phyloP scores from a whole-genome alignment of 768 basidiomycete species.

The Agrocybe pediades region DNA sequence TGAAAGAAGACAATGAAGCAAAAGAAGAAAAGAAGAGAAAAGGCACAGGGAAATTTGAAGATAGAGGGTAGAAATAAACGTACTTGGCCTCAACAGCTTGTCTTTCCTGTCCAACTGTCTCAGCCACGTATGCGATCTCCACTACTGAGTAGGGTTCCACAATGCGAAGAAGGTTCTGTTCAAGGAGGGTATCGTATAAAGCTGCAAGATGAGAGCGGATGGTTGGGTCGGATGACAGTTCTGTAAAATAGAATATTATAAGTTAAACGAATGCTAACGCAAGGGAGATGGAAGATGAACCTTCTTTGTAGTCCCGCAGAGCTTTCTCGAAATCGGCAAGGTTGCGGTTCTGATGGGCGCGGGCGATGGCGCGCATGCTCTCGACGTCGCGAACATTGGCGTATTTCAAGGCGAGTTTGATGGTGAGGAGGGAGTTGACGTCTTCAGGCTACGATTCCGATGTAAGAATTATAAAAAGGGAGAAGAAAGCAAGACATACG shows the following conservation, averaged over 20 bases:
- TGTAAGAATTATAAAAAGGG: background rate
- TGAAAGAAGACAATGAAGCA: too few species aligned
- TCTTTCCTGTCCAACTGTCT: conserved; percentile 81
- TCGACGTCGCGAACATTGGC: conserved; percentile 88
- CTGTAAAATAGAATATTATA: conserved; percentile 39
- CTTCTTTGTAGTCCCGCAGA: conserved; percentile 82
- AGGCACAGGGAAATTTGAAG: too few species aligned
- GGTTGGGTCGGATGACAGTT: conserved; percentile 93
- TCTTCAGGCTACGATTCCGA: conserved; percentile 94
- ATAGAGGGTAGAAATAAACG: conserved; percentile 31
- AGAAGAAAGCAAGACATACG: conserved; percentile 46
- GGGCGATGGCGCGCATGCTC: conserved; percentile 93
- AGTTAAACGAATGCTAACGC: background rate
- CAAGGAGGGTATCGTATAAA: conserved; percentile 93
- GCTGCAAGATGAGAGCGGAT: conserved; percentile 94
- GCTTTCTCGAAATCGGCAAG: conserved; percentile 89
- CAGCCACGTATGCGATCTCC: conserved; percentile 89
- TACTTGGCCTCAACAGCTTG: conserved; percentile 92
- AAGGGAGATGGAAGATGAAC: conserved; percentile 29
- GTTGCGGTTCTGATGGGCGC: conserved; percentile 91
- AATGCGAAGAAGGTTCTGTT: conserved; percentile 93
- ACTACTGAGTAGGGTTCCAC: conserved; percentile 96
- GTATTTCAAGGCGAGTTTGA: conserved; percentile 89
- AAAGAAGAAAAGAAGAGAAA: conserved; percentile 2
- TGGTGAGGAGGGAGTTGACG: conserved; percentile 79